phyloP scores from a whole-genome alignment of 2,329 filamentous ascomycete species.

The Ophiostoma novo-ulmi region DNA sequence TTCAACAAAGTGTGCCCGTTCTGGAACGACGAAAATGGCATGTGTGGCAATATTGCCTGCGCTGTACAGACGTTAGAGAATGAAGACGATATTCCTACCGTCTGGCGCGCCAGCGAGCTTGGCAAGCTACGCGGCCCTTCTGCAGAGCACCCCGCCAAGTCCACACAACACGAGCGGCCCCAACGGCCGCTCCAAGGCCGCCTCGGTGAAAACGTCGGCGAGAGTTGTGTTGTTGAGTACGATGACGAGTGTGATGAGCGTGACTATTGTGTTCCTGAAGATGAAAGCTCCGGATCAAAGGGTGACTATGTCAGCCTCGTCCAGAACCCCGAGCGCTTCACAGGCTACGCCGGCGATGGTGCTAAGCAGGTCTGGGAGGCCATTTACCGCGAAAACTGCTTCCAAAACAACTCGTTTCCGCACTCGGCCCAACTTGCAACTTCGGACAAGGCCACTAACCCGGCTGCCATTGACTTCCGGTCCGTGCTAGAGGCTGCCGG shows the following conservation, averaged over 20 bases:
- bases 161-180: constrained; percentile 64
- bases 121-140: constrained; percentile 88
- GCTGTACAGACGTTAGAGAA: constrained; percentile 92
- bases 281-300: constrained; percentile 78
- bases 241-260: constrained; percentile 95
- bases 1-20: constrained; percentile 95
- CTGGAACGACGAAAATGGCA: constrained; percentile 86
- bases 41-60: constrained; percentile 96
- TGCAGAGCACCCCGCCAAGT: constrained; percentile 79
- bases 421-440: constrained; percentile 52
- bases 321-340: constrained; percentile 92
- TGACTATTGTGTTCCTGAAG: constrained; percentile 94
- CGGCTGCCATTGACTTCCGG: constrained; percentile 57
- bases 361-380: constrained; percentile 92
- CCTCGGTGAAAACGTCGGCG: constrained; percentile 79
- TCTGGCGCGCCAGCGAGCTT: constrained; percentile 88
- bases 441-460: constrained; percentile 41
- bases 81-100: constrained; percentile 84
- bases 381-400: constrained; percentile 97
- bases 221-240: constrained; percentile 95
- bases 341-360: constrained; percentile 81
- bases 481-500: constrained; percentile 56
- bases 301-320: constrained; percentile 95
- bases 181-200: constrained; percentile 72
- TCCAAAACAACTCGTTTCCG: constrained; percentile 63